Evolutionary conservation across 202 grass and related monocot species (phyloP), one percentile per base, ranked within the genome.

Genomic region (Cymbopogon flexuosus): DNA sequence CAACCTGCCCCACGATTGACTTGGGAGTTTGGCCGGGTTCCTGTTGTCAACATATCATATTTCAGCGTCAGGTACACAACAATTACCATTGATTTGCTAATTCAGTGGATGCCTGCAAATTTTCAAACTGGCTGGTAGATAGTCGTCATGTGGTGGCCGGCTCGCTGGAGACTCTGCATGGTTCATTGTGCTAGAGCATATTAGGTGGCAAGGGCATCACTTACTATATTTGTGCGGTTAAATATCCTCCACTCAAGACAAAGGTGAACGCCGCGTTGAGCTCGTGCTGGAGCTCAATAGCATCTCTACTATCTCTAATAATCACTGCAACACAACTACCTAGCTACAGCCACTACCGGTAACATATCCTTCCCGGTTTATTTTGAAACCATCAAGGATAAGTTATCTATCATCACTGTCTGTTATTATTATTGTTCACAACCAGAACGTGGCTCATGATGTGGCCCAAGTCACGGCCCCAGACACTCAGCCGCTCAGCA

Each of bases 1-100:
- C 71, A 75, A 5, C 45, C 34, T 66, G 45, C 81, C 81, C 80
- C 62, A 67, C 71, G 35, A 64, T 75, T 83, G 81, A 83, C 71
- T 67, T 83, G 2, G 45, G 46, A 67, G 46, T 43, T 67, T 83
- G 81, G 62, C 22, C 45, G 5, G 61, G 70, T 19, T 31, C 60
- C n/a, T 5, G 1, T 4, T 33, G 5, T 41, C 6, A 7, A 75
- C 11, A 24, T 24, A 14, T 60, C 19, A 59, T 39, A 41, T 75
- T 40, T 75, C 72, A 75, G 52, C 34, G 34, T 75, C 72, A 75
- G n/a, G 36, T 16, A 23, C 19, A 27, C 58, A 75, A 13, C 19
- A 10, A 10, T 58, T 58, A 11, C n/a, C 19, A 3, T 75, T 60
- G 52, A 75, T 65, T 75, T 72, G 52, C 14, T 75, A 24, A 61